These are phyloP conservation scores for Batrachochytrium dendrobatidis DNA, from an alignment of 371 early-diverging fungal genomes.

Conservation along the genomic window DNA sequence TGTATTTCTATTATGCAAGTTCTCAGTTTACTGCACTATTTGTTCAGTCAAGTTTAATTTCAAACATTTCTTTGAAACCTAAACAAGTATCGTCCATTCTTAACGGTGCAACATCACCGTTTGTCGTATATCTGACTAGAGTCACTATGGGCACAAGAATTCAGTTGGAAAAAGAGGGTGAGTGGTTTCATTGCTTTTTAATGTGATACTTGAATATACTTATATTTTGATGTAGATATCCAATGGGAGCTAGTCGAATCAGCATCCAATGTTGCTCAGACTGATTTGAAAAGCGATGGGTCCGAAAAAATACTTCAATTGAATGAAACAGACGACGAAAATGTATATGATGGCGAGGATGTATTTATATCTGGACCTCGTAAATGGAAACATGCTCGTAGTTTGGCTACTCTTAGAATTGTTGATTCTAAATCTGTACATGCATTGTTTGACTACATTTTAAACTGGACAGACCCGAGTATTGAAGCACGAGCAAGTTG, in stretches of 20 bases:
- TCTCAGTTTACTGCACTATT: constrained; percentile 16
- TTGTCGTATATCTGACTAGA: constrained; percentile 10
- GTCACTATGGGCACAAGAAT: constrained; percentile 11
- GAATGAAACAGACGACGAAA: too few relatives aligned
- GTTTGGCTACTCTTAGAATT: constrained; percentile 4
- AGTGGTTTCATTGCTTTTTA: too few relatives aligned
- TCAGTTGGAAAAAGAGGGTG: constrained; percentile 14
- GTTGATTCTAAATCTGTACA: constrained; percentile 7
- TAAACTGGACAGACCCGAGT: constrained; percentile 19
- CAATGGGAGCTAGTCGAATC: not conserved
- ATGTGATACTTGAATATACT: too few relatives aligned
- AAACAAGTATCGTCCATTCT: too few relatives aligned
- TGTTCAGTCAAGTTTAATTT: not conserved
- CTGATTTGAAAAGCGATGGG: not conserved
- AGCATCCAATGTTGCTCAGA: not conserved
- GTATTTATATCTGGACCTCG: too few relatives aligned
- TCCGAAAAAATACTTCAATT: too few relatives aligned
- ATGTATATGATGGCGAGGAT: too few relatives aligned
- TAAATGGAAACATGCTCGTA: too few relatives aligned
- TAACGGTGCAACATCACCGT: too few relatives aligned
- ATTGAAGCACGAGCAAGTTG: constrained; percentile 12
- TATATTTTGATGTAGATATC: too few relatives aligned
- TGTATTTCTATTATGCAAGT: constrained; percentile 18
- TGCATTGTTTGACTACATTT: constrained; percentile 13
- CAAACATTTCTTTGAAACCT: too few relatives aligned